Evolutionary conservation across 176 grass and related monocot species (phyloP).

Genomic region (Saccharum spontaneum): DNA sequence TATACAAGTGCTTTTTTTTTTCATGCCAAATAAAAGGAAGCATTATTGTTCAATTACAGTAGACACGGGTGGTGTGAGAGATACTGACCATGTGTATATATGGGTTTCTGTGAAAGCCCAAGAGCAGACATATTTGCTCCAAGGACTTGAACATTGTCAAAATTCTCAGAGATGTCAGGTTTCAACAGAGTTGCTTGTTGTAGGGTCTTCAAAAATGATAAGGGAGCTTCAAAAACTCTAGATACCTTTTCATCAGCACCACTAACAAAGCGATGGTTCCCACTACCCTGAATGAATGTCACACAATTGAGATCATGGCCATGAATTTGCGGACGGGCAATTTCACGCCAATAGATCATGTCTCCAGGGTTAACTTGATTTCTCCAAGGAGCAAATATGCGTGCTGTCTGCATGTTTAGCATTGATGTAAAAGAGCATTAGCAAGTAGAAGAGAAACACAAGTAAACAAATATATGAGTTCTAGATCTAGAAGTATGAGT

Average conservation of each 20-base stretch:
- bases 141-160: conserved; percentile 71
- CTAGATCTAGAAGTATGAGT: not conserved
- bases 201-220: conserved; percentile 89
- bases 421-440: conserved; percentile 32
- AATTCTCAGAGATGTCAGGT: conserved; percentile 52
- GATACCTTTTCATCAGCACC: conserved; percentile 98
- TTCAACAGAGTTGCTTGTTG: conserved; percentile 68
- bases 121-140: conserved; percentile 99
- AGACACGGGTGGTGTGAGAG: not conserved
- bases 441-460: conserved; percentile 24
- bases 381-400: conserved; percentile 86
- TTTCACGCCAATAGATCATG: conserved; percentile 67
- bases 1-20: not conserved
- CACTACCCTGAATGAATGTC: conserved; percentile 63
- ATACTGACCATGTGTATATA: conserved; percentile 82
- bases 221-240: conserved; percentile 92
- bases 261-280: conserved; percentile 86
- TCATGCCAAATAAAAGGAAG: conserved; percentile 10
- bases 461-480: not conserved
- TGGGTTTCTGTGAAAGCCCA: conserved; percentile 95
- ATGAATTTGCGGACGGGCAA: conserved; percentile 82
- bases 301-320: conserved; percentile 97
- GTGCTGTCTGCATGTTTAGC: conserved; percentile 70
- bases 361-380: conserved; percentile 51
- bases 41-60: conserved; percentile 8